Percentiles rank a stretch among this genome's conserved stretches.
These are phyloP conservation scores for Spergularia marina DNA, from an alignment of 148 eudicot species.

Conservation along the genomic window DNA sequence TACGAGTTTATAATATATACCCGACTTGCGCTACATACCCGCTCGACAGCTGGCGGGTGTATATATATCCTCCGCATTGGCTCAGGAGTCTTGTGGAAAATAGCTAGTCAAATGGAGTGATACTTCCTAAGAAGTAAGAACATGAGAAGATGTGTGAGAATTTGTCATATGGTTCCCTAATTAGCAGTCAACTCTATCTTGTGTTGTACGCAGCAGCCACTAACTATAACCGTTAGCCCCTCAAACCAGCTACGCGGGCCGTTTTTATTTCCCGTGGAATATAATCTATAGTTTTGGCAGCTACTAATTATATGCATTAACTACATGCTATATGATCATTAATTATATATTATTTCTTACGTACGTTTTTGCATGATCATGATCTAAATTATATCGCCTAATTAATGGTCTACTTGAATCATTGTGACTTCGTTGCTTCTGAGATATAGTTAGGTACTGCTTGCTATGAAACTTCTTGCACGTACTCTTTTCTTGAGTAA, in stretches of 20 bases:
- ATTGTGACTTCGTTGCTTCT: not conserved
- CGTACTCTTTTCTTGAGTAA: not conserved
- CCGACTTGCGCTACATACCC: no score
- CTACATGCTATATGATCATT: not conserved
- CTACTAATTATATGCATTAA: not conserved
- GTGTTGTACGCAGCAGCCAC: slow-evolving; percentile 9
- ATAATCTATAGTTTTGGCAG: slow-evolving; percentile 3
- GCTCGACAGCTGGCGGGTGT: no score
- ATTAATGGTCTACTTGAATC: slow-evolving; percentile 1
- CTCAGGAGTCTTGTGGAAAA: slow-evolving; percentile 16
- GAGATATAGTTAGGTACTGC: not conserved
- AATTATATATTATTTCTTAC: not conserved
- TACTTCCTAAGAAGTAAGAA: not conserved
- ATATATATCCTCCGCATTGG: slow-evolving; percentile 13
- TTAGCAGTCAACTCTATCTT: slow-evolving; percentile 21
- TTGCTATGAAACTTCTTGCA: slow-evolving; percentile 23
- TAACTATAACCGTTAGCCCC: not conserved
- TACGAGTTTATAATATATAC: no score
- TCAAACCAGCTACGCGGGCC: not conserved
- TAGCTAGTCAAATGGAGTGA: slow-evolving; percentile 1
- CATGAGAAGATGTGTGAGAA: slow-evolving; percentile 1
- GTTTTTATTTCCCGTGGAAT: slow-evolving; percentile 7
- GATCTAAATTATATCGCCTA: not conserved
- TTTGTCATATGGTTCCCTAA: slow-evolving; percentile 32
- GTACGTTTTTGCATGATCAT: not conserved